Percentiles rank a stretch among this genome's conserved stretches.
phyloP scores from a whole-genome alignment of 1,139 yeast species.

The Eremothecium gossypii region DNA sequence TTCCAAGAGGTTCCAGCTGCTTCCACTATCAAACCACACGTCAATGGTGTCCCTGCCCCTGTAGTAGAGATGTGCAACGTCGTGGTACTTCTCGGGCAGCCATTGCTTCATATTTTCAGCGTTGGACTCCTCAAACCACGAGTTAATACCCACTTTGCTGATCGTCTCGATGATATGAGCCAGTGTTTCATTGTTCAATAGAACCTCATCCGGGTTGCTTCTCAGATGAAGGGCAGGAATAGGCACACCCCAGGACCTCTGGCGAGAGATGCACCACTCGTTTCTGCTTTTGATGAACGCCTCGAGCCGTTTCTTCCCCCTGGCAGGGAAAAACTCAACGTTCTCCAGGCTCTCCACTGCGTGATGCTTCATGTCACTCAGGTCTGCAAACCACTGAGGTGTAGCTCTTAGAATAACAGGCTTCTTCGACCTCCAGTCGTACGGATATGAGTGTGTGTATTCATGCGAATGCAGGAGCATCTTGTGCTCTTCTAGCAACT shows the following conservation, averaged over 20 bases:
- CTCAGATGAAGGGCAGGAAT: constrained; percentile 73
- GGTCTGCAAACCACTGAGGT: constrained; percentile 94
- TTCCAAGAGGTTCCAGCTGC: constrained; percentile 72
- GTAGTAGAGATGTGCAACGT: constrained; percentile 35
- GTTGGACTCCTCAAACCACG: constrained; percentile 62
- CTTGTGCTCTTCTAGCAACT: constrained; percentile 34
- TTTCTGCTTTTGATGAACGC: constrained; percentile 70
- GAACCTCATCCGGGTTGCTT: constrained; percentile 32
- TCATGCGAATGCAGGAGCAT: constrained; percentile 44
- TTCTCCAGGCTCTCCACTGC: constrained; percentile 52
- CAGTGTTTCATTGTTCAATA: constrained; percentile 29
- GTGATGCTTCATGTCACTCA: constrained; percentile 55
- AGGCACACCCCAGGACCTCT: constrained; percentile 98
- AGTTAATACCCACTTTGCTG: constrained; percentile 47
- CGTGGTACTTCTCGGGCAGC: constrained; percentile 49
- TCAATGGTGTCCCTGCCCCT: constrained; percentile 93
- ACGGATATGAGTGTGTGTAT: constrained; percentile 81
- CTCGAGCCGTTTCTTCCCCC: constrained; percentile 59
- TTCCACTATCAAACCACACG: constrained; percentile 98
- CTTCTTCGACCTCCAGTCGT: constrained; percentile 92
- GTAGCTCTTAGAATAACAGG: constrained; percentile 95
- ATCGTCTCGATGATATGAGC: constrained; percentile 28
- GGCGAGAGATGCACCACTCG: constrained; percentile 98
- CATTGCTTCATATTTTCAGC: constrained; percentile 47
- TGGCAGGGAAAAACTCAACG: constrained; percentile 64